Evolutionary conservation across 305 asterid genomes (phyloP).

Genomic region (Fraxinus angustifolia): DNA sequence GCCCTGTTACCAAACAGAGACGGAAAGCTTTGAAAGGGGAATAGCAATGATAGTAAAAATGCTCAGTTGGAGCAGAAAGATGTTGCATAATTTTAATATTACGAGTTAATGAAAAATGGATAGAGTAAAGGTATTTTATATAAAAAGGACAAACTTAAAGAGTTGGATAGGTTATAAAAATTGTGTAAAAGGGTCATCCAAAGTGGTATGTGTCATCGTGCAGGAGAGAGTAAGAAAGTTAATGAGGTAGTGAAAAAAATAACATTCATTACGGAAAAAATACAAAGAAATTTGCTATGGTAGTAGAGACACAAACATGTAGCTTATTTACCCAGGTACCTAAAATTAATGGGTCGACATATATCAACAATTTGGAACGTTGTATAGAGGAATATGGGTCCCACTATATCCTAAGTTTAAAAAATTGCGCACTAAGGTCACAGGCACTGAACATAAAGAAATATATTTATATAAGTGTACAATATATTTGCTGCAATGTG

Average conservation of each 20-base stretch:
- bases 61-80: slow-evolving; percentile 12
- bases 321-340: slow-evolving; percentile 12
- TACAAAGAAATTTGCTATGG: not conserved
- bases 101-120: not conserved
- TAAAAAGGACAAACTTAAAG: not conserved
- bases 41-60: slow-evolving; percentile 3
- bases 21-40: not conserved
- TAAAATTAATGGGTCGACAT: slow-evolving; percentile 10
- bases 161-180: not conserved
- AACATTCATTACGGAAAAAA: not conserved
- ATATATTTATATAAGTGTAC: not conserved
- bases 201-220: not conserved
- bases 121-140: not conserved
- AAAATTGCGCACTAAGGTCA: slow-evolving; percentile 14
- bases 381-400: not conserved
- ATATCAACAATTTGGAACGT: not conserved
- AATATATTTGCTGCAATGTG: not conserved
- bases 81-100: not conserved
- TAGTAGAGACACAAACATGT: not conserved
- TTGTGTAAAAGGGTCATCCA: not conserved
- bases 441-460: not conserved
- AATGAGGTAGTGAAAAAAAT: not conserved
- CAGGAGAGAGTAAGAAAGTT: not conserved
- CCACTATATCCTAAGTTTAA: slow-evolving; percentile 17
- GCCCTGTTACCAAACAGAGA: slow-evolving; percentile 60